These are phyloP conservation scores for Miamiensis avidus DNA, from an alignment of 169 alveolate species.

Conservation along the genomic window DNA sequence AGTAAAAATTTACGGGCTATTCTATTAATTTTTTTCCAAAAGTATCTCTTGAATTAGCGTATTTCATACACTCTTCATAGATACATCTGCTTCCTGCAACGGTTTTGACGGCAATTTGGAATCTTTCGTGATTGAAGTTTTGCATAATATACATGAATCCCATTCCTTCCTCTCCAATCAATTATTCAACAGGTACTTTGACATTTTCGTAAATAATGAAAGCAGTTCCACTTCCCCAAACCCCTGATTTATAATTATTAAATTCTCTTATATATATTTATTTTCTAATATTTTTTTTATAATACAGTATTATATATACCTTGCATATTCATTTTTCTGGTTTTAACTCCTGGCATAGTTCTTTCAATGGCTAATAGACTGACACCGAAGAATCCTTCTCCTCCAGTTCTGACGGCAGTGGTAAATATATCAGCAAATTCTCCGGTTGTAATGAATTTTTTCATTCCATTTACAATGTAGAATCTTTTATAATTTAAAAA, in stretches of 20 bases:
- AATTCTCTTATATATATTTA: too few relatives aligned
- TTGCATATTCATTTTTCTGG: constrained; percentile 49
- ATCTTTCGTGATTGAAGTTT: constrained; percentile 57
- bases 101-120: constrained; percentile 40
- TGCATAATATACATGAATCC: constrained; percentile 51
- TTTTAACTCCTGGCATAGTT: constrained; percentile 44
- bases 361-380: constrained; percentile 47
- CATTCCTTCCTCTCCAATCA: constrained; percentile 18
- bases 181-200: constrained; percentile 41
- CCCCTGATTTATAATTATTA: constrained; percentile 26
- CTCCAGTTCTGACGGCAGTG: constrained; percentile 55
- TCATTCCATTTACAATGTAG: constrained; percentile 50
- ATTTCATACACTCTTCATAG: constrained; percentile 35
- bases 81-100: constrained; percentile 46
- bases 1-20: constrained; percentile 31
- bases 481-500: not conserved
- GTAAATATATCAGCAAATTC: constrained; percentile 53
- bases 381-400: constrained; percentile 46
- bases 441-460: constrained; percentile 58
- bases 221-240: constrained; percentile 56
- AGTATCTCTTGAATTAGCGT: constrained; percentile 39
- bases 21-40: constrained; percentile 46
- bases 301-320: constrained; percentile 21
- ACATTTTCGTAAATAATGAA: constrained; percentile 53
- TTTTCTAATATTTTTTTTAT: too few relatives aligned